Base-by-base conservation (phyloP, 352 stramenopile species). In the Pythium pectinolyticum region DNA sequence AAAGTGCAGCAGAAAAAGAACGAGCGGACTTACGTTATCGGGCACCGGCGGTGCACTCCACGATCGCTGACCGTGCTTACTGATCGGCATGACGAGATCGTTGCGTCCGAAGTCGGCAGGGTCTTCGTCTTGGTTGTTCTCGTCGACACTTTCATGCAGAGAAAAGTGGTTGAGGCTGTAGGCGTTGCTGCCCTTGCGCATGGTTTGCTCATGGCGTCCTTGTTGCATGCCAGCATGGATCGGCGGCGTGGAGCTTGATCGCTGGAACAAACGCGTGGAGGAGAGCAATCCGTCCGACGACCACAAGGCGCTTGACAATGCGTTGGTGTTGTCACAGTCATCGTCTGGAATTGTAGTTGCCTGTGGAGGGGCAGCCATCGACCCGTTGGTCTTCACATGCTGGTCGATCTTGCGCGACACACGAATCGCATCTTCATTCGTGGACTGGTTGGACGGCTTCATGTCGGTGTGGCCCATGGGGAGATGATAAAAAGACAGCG, bases 231-330 rank as follows among this genome's bases (percentile, higher is more conserved):
- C 49, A 2, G 61, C 37, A 46, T 72, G 43, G 4, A 63, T 63
- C 19, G 69, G 61, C n/a, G 73, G 70, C 8, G 70, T 76, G 11
- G 68, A 70, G 39, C 55, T 80, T 5, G 66, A 77, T 19, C 75
- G 70, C 46, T 80, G 73, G 55, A 85, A 89, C 20, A 91, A 73
- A 47, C 82, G 64, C 25, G 82, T 75, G 1, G 72, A 75, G 10
- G 75, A 76, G 20, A 73, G 61, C 24, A 90, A 70, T 15, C 83
- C 81, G 50, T 86, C 81, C 14, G 79, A 74, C 27, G 83, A 84
- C 83, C 83, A 92, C 24, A 89, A 55, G 27, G 66, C 61, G 22
- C 57, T 70, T 22, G 68, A 55, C n/a, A 80, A 67, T 34, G 75
- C 66, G 28, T 73, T 70, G 37, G 61, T 35, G 22, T 72, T 25